Percentiles rank a stretch among this genome's conserved stretches.
These are phyloP conservation scores for Thermothielavioides terrestris DNA, from an alignment of 495 filamentous ascomycete species.

Conservation along the genomic window DNA sequence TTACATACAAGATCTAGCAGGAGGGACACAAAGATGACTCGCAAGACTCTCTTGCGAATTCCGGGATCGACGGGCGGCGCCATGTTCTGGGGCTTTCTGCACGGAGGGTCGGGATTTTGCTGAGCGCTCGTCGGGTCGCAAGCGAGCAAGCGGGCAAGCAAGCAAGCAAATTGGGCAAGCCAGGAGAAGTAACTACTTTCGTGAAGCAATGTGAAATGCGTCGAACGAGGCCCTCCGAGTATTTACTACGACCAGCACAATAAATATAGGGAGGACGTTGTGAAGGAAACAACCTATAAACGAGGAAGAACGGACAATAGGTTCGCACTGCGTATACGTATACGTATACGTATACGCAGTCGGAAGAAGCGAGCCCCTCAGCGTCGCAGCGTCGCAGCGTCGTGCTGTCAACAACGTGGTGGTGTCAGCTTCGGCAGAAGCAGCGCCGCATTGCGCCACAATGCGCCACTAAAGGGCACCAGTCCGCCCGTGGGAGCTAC, in stretches of 20 bases:
- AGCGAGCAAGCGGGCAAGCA: neutral
- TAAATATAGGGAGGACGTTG: neutral
- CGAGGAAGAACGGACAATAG: neutral
- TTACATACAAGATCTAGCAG: constrained; percentile 44
- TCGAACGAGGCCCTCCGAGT: neutral
- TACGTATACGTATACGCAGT: too few relatives aligned
- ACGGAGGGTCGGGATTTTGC: neutral
- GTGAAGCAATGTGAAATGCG: too few relatives aligned
- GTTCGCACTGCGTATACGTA: neutral
- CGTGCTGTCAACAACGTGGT: constrained; percentile 14
- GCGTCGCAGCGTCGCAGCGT: constrained; percentile 16
- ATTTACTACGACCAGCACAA: constrained; percentile 14
- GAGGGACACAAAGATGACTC: constrained; percentile 54
- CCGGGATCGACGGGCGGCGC: constrained; percentile 35
- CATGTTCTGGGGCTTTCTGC: constrained; percentile 24
- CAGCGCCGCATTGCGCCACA: neutral
- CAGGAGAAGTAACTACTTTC: neutral
- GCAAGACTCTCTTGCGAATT: constrained; percentile 71
- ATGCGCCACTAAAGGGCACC: too few relatives aligned
- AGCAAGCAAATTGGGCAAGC: neutral
- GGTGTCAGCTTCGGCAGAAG: neutral
- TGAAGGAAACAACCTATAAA: neutral
- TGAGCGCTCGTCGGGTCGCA: neutral
- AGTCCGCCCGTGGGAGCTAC: too few relatives aligned
- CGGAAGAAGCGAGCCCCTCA: too few relatives aligned